Evolutionary conservation across 2,329 filamentous ascomycete genomes (phyloP).

Genomic region (Pseudogymnoascus sp.): DNA sequence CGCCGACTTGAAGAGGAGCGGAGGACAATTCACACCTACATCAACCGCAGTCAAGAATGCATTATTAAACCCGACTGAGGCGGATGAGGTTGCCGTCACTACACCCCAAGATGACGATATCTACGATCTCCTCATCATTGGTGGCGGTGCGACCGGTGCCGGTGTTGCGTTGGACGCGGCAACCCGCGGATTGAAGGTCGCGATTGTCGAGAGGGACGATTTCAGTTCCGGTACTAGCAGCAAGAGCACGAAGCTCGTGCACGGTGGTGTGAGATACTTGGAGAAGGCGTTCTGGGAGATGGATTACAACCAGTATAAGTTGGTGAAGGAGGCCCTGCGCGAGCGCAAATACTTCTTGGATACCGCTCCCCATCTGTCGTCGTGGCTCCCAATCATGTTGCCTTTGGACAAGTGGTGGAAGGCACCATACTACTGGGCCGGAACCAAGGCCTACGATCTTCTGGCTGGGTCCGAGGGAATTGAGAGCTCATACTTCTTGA

Average conservation of each 20-base stretch:
- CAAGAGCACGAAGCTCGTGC: constrained; percentile 64
- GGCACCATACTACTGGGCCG: constrained; percentile 63
- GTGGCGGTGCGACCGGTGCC: constrained; percentile 57
- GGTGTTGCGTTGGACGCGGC: constrained; percentile 61
- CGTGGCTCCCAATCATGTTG: constrained; percentile 64
- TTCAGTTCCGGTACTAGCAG: constrained; percentile 62
- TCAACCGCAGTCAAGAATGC: constrained; percentile 37
- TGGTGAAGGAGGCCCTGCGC: constrained; percentile 60
- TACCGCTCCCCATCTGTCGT: constrained; percentile 60
- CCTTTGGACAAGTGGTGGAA: constrained; percentile 65
- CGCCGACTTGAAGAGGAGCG: constrained; percentile 39
- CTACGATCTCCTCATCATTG: constrained; percentile 60
- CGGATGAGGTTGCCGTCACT: constrained; percentile 44
- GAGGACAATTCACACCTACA: constrained; percentile 29
- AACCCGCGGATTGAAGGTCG: constrained; percentile 58
- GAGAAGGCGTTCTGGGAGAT: constrained; percentile 66
- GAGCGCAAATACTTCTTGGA: constrained; percentile 64
- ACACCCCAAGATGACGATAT: constrained; percentile 44
- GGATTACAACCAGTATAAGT: constrained; percentile 59
- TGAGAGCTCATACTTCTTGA: constrained; percentile 77
- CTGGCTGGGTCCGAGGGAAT: constrained; percentile 76
- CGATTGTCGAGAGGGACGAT: constrained; percentile 59
- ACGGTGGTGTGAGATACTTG: constrained; percentile 62
- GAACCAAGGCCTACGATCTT: constrained; percentile 72
- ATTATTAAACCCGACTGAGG: constrained; percentile 34